Percentiles rank a stretch among this genome's conserved stretches.
These are phyloP conservation scores for Ambrosia hybrid DNA, from an alignment of 140 eudicot genomes.

Conservation along the genomic window DNA sequence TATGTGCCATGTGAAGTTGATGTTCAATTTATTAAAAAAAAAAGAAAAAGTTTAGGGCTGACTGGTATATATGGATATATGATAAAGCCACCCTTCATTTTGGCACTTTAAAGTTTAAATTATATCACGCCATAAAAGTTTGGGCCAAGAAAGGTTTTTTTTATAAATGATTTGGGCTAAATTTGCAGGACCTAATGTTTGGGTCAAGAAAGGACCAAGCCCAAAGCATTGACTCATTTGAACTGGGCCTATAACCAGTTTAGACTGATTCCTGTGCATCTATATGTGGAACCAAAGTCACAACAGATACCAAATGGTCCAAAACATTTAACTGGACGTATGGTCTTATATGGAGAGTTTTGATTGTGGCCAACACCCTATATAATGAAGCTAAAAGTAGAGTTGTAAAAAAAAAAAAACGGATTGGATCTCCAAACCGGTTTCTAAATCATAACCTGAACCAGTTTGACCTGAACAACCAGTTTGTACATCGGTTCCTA, in stretches of 20 bases:
- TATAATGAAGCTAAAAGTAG: too few species aligned
- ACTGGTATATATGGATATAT: slow-evolving; percentile 4
- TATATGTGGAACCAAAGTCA: too few species aligned
- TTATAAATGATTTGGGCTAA: background rate
- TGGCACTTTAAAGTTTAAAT: background rate
- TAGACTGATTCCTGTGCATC: background rate
- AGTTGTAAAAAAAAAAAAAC: too few species aligned
- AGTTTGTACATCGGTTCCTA: too few species aligned
- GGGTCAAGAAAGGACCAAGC: background rate
- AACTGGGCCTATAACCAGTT: background rate
- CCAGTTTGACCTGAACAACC: too few species aligned
- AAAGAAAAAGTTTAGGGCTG: slow-evolving; percentile 9
- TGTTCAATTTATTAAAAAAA: slow-evolving; percentile 12
- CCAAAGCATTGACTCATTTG: background rate
- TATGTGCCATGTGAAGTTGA: slow-evolving; percentile 24
- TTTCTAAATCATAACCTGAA: too few species aligned
- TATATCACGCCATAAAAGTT: slow-evolving; percentile 12
- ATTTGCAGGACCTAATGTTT: background rate
- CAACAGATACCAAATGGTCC: too few species aligned
- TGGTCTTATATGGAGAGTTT: background rate
- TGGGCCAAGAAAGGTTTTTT: background rate
- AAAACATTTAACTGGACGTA: background rate
- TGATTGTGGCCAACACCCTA: too few species aligned
- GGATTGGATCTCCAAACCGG: too few species aligned
- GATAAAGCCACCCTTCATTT: background rate